Evolutionary conservation across 2,329 filamentous ascomycete genomes (phyloP), one percentile per base, ranked within the genome.

Genomic region (Trichothecium roseum): DNA sequence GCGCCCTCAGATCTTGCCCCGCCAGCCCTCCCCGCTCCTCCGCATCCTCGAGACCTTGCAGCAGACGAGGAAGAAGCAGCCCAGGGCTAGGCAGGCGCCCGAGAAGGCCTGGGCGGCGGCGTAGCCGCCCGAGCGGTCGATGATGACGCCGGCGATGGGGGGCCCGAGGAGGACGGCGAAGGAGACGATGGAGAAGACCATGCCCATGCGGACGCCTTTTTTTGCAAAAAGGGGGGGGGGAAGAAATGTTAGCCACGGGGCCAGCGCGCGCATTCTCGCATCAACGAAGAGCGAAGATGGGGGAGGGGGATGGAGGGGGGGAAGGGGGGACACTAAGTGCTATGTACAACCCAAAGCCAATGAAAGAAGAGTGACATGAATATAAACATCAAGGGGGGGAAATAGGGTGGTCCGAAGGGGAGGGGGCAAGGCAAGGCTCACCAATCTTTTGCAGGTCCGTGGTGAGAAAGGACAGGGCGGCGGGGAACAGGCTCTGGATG

Each of bases 101-200:
- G 66, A 62, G 43, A 72, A 74, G 1, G 47, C 50, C 52, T 73
- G 68, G 5, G 69, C 68, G 1, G 64, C 69, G 6, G 49, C 44
- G 30, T 69, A 74, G 0, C 65, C 66, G 0, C 50, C 55, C 20
- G 50, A 42, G 0, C 48, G 47, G 2, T 57, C 52, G 28, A 74
- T 63, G 14, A 74, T 57, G 2, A 65, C 64, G 0, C 69, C 70
- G 0, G 63, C 63, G 17, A 73, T 64, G 0, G 69, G 69, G 13
- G 68, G 64, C 0, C 69, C 70, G 1, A 62, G 67, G 24, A 75
- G 51, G n/a, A 63, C 61, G 2, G 68, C 65, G 32, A 73, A 68
- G 41, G 68, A 71, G 40, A 66, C 64, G 34, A 73, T 64, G 1
- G 66, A 72, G 31, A 77, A 75, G 1, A 65, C 57, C 72, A 77